phyloP scores from a whole-genome alignment of 2,329 filamentous ascomycete species.

The Verticillium dahliae region DNA sequence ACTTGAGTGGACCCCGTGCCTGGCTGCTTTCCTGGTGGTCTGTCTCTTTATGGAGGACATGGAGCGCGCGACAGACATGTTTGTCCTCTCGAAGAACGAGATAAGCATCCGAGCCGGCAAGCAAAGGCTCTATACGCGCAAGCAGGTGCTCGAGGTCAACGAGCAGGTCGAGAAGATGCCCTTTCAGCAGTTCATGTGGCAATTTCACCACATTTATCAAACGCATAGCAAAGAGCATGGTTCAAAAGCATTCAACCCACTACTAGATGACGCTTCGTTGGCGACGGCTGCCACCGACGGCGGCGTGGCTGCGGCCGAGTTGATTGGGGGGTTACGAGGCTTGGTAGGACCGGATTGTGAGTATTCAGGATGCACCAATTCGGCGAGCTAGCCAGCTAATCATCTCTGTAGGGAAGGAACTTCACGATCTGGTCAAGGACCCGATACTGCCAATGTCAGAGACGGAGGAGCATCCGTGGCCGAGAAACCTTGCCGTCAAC shows the following conservation, averaged over 20 bases:
- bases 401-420: slow-evolving; percentile 30
- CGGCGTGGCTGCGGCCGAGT: slow-evolving; percentile 28
- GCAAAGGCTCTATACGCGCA: slow-evolving; percentile 29
- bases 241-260: slow-evolving; percentile 46
- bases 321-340: slow-evolving; percentile 37
- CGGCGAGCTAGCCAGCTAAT: slow-evolving; percentile 12
- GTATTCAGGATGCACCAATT: background rate
- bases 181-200: slow-evolving; percentile 53
- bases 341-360: slow-evolving; percentile 22
- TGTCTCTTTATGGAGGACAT: slow-evolving; percentile 54
- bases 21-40: slow-evolving; percentile 49
- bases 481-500: slow-evolving; percentile 39
- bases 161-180: slow-evolving; percentile 50
- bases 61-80: slow-evolving; percentile 45
- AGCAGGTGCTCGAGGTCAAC: slow-evolving; percentile 39
- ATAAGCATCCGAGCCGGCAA: slow-evolving; percentile 32
- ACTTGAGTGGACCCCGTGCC: slow-evolving; percentile 49
- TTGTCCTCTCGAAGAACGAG: slow-evolving; percentile 45
- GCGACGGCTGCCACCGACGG: slow-evolving; percentile 38
- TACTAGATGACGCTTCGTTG: slow-evolving; percentile 37
- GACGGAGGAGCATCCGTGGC: slow-evolving; percentile 34
- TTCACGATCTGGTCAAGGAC: slow-evolving; percentile 38
- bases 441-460: slow-evolving; percentile 34
- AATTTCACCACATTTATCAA: slow-evolving; percentile 55
- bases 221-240: slow-evolving; percentile 41